phyloP scores from a whole-genome alignment of 768 basidiomycete genomes.

The Saitozyma podzolica region DNA sequence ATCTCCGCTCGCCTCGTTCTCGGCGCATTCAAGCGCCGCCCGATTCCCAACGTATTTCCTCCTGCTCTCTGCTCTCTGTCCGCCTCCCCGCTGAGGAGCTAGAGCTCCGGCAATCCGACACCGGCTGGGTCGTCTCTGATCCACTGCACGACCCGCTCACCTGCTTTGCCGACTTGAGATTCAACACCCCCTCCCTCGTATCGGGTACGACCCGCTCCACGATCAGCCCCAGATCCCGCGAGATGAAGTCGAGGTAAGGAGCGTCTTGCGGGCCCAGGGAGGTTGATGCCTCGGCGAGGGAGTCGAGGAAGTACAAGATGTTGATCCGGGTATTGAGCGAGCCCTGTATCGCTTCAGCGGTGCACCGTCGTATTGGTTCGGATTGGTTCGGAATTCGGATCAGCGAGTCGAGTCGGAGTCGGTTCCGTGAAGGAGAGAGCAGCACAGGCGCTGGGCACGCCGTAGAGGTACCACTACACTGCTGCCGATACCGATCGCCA shows the following conservation, averaged over 20 bases:
- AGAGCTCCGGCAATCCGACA: not conserved
- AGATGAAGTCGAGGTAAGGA: slow-evolving; percentile 74
- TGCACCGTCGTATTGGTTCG: not conserved
- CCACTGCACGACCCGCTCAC: slow-evolving; percentile 54
- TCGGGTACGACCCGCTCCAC: slow-evolving; percentile 84
- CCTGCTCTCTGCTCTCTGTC: no score
- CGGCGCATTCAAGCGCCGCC: not conserved
- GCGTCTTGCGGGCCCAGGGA: slow-evolving; percentile 48
- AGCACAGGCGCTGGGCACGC: not conserved
- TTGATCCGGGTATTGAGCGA: slow-evolving; percentile 89
- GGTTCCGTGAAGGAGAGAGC: not conserved
- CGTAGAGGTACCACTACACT: not conserved
- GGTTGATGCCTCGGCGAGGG: slow-evolving; percentile 56
- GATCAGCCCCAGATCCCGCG: slow-evolving; percentile 74
- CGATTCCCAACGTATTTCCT: no score
- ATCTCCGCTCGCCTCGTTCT: not conserved
- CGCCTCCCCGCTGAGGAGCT: not conserved
- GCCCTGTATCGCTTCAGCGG: slow-evolving; percentile 57
- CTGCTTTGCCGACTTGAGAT: slow-evolving; percentile 83
- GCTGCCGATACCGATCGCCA: not conserved
- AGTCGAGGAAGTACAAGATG: slow-evolving; percentile 85
- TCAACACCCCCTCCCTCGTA: slow-evolving; percentile 81
- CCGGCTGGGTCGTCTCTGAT: not conserved
- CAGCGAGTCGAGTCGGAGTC: not conserved
- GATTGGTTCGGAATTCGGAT: not conserved